Base-by-base conservation (phyloP, 108 stramenopile species). In the Cyclotella cryptica region DNA sequence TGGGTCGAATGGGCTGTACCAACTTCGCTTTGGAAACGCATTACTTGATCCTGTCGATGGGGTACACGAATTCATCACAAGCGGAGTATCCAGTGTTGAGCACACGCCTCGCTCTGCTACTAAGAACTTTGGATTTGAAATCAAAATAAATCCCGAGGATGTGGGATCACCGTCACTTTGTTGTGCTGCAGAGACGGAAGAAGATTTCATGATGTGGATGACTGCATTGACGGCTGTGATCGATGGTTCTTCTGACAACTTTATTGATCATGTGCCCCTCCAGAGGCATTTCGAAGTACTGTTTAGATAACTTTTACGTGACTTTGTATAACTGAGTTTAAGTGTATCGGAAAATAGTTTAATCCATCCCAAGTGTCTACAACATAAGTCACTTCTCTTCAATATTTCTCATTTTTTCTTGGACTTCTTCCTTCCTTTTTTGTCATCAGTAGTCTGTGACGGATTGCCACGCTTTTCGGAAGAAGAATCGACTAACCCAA, bases 51-150 rank as follows among this genome's bases (percentile, higher is more conserved):
- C 64, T 30, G 66, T 71, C 11, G 58, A 45, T 22, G 81, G 81
- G 24, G 81, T 83, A 2, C 75, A 58, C 43, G 81, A 83, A 58
- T 83, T 83, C 30, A 71, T 83, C 29, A 83, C 81, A 46, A 72
- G 75, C 15, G 69, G 74, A 12, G 81, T 83, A 29, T 72, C 65
- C 35, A 59, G 55, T 22, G 62, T 76, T 67, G 81, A 83, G 21
- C 81, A 83, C 51, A 83, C 81, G 22, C 47, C 64, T 43, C 69
- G 74, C 17, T 83, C 81, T 47, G 63, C 69, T 12, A 35, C 22
- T 11, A 66, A 44, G 58, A 47, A 55, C 4, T 74, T 51, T 51
- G 81, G 81, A 40, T 82, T 82, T 75, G 81, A 82, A 72, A 82
- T 82, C n/a, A 43, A 71, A 60, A 75, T 82, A 6, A 83, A 83